A percentile compares a stretch with the other conserved stretches of the same genome.
Evolutionary conservation across 176 grass and related monocot species (phyloP).

Genomic region (Saccharum spontaneum): DNA sequence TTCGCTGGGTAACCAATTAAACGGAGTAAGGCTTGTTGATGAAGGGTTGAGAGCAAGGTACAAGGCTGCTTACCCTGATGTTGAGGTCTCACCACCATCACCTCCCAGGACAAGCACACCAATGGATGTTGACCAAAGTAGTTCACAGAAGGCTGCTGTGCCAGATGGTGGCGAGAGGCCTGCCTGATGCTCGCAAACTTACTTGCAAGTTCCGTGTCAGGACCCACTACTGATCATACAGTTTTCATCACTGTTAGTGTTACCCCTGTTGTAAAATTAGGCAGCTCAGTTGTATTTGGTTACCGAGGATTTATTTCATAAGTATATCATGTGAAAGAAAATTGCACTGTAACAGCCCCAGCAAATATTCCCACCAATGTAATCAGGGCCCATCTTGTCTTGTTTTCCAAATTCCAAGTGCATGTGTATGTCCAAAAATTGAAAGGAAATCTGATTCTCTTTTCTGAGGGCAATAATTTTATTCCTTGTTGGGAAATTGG

Average conservation of each 20-base stretch:
- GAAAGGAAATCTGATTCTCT: neutral
- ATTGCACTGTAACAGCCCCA: neutral
- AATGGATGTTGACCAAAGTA: constrained; percentile 60
- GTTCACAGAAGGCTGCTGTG: constrained; percentile 38
- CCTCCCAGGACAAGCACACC: constrained; percentile 67
- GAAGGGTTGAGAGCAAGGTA: constrained; percentile 96
- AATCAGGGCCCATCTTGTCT: neutral
- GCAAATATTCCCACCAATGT: neutral
- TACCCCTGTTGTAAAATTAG: constrained; percentile 28
- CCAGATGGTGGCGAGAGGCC: constrained; percentile 48
- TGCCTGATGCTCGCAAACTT: constrained; percentile 35
- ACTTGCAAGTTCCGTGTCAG: neutral
- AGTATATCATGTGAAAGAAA: neutral
- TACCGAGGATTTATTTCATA: neutral
- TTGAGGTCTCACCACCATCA: constrained; percentile 79
- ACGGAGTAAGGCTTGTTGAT: constrained; percentile 88
- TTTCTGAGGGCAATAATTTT: neutral
- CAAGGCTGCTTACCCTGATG: constrained; percentile 93
- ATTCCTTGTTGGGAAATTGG: neutral
- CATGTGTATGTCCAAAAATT: neutral
- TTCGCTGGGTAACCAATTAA: constrained; percentile 89
- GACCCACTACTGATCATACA: constrained; percentile 5
- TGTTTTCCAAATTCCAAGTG: neutral
- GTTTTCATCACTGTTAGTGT: neutral
- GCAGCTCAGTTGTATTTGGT: neutral